Conservation (phyloP, 2,329 filamentous ascomycete species). For the Sporothrix humicola region DNA sequence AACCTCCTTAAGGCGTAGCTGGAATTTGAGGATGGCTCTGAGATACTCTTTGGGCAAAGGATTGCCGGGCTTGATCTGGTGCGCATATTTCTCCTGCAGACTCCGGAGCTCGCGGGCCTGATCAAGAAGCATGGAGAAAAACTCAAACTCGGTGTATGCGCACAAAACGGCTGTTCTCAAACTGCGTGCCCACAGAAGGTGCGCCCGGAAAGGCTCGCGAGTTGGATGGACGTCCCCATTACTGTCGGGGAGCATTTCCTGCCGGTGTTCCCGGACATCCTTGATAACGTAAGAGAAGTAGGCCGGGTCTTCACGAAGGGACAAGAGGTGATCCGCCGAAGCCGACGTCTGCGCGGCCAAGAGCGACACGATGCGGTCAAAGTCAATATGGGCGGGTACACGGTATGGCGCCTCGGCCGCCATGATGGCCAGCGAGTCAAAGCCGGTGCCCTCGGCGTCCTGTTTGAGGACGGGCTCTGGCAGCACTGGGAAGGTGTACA, state of each 20-base stretch:
- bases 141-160: too few species aligned
- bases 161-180: too few species aligned
- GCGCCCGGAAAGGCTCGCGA: not conserved
- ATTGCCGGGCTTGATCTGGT: not conserved
- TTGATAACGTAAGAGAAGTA: slow-evolving; percentile 57
- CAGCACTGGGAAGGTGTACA: slow-evolving; percentile 43
- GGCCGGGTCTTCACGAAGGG: slow-evolving; percentile 62
- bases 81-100: slow-evolving; percentile 51
- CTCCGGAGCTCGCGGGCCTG: slow-evolving; percentile 42
- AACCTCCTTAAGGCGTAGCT: not conserved
- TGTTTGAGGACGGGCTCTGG: slow-evolving; percentile 47
- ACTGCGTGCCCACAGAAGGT: not conserved
- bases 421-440: slow-evolving; percentile 49
- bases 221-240: not conserved
- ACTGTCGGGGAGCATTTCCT: not conserved
- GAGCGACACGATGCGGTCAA: not conserved
- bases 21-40: not conserved
- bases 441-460: slow-evolving; percentile 43
- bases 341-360: slow-evolving; percentile 47
- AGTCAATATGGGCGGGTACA: not conserved
- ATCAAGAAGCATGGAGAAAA: not conserved
- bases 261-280: not conserved
- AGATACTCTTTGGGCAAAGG: slow-evolving; percentile 23
- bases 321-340: slow-evolving; percentile 60
- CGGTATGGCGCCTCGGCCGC: slow-evolving; percentile 13